Conservation (phyloP, 2,329 filamentous ascomycete genomes). For the Aspergillus sp. region DNA sequence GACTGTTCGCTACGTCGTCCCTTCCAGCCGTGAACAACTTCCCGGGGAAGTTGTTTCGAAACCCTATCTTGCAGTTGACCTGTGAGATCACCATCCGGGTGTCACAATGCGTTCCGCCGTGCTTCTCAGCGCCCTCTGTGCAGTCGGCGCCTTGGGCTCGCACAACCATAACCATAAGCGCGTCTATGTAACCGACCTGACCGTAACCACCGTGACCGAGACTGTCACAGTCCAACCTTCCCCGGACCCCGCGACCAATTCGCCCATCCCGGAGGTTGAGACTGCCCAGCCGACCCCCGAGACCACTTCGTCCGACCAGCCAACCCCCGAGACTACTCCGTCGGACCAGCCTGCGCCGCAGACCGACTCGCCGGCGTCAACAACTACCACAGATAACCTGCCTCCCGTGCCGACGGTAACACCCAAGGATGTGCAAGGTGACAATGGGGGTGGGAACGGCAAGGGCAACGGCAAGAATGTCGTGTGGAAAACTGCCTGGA, state of each 20-base stretch:
- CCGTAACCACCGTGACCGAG: constrained; percentile 27
- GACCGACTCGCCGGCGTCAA: no score
- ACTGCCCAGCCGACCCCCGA: neutral
- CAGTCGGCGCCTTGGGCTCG: constrained; percentile 24
- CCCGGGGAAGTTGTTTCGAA: constrained; percentile 30
- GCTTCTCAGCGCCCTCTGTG: constrained; percentile 27
- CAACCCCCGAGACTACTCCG: neutral
- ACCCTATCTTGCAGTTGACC: constrained; percentile 24
- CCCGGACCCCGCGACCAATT: constrained; percentile 7
- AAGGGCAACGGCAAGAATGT: neutral
- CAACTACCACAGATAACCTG: neutral
- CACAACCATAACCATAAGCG: constrained; percentile 27
- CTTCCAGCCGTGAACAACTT: constrained; percentile 14
- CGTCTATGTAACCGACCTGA: constrained; percentile 28
- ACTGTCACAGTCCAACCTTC: constrained; percentile 19
- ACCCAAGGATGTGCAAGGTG: constrained; percentile 1
- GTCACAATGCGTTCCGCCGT: constrained; percentile 26
- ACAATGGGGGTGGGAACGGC: constrained; percentile 1
- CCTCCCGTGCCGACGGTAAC: constrained; percentile 1
- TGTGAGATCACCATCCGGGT: constrained; percentile 12
- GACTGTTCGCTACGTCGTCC: constrained; percentile 5
- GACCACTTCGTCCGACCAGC: neutral
- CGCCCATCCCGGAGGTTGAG: constrained; percentile 4
- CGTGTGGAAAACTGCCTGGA: constrained; percentile 4
- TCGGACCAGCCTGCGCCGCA: constrained; percentile 2